Percentiles rank a stretch among this genome's conserved stretches.
These are phyloP conservation scores for Penicillium sp. DNA, from an alignment of 2,329 filamentous ascomycete species.

Conservation along the genomic window DNA sequence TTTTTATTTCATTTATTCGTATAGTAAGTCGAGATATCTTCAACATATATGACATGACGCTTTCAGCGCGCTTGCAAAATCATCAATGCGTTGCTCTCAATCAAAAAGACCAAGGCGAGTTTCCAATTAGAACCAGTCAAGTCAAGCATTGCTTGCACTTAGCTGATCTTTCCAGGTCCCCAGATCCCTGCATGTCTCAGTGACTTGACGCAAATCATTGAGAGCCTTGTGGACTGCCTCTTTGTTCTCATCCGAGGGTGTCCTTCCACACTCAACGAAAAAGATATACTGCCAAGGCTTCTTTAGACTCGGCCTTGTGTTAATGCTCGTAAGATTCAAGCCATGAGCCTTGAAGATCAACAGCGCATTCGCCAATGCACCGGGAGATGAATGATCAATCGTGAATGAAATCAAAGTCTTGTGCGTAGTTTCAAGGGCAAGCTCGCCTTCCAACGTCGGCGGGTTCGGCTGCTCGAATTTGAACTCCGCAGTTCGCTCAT, in stretches of 20 bases:
- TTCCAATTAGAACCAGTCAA: not conserved
- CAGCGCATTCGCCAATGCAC: conserved; percentile 78
- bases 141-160: conserved; percentile 1
- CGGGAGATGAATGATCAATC: conserved; percentile 70
- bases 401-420: conserved; percentile 84
- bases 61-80: not conserved
- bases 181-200: conserved; percentile 39
- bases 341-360: conserved; percentile 70
- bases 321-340: conserved; percentile 87
- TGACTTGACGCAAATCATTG: conserved; percentile 33
- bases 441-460: not conserved
- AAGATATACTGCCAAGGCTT: conserved; percentile 88
- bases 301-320: conserved; percentile 73
- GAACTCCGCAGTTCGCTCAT: conserved; percentile 23
- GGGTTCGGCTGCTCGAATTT: conserved; percentile 17
- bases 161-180: conserved; percentile 43
- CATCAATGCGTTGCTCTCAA: not conserved
- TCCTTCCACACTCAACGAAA: conserved; percentile 81
- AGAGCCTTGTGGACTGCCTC: conserved; percentile 33
- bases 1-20: conserved; percentile 1
- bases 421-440: conserved; percentile 14
- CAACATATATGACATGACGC: not conserved
- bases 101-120: not conserved
- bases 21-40: not conserved
- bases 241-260: conserved; percentile 25